Percentiles rank a stretch among this genome's conserved stretches.
These are phyloP conservation scores for Gracilaria caudata DNA, from an alignment of 23 red algal genomes.

Conservation along the genomic window DNA sequence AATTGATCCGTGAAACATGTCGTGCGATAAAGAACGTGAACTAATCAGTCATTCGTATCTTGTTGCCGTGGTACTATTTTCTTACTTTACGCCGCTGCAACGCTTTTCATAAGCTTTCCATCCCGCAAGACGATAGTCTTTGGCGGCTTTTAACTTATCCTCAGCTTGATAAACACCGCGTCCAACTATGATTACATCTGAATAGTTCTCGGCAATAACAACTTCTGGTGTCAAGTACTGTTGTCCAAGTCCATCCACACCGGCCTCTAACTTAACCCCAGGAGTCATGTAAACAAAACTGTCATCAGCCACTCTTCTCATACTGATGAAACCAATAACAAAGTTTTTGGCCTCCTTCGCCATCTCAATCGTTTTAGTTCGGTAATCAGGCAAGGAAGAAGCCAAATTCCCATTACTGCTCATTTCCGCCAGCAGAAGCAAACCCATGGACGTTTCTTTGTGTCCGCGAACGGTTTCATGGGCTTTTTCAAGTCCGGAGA, in stretches of 20 bases:
- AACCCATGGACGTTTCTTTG: conserved; percentile 44
- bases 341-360: conserved; percentile 56
- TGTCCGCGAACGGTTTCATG: conserved; percentile 10
- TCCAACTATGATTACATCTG: conserved; percentile 95
- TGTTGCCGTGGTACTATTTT: not conserved
- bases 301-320: conserved; percentile 72
- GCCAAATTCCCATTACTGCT: conserved; percentile 88
- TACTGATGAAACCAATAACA: conserved; percentile 96
- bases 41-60: not conserved
- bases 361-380: conserved; percentile 69
- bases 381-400: conserved; percentile 74
- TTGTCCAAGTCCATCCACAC: conserved; percentile 89
- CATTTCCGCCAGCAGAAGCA: conserved; percentile 96
- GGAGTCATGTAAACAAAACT: conserved; percentile 90
- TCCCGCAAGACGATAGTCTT: conserved; percentile 72
- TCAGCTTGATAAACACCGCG: conserved; percentile 89
- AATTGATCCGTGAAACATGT: too few relatives aligned
- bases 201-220: conserved; percentile 67
- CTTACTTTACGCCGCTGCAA: conserved; percentile 30
- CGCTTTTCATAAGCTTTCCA: conserved; percentile 83
- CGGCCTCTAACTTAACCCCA: conserved; percentile 77
- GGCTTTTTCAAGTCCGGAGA: conserved; percentile 77
- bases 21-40: too few relatives aligned
- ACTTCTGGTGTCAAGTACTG: conserved; percentile 84
- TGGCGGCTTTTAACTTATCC: conserved; percentile 75